phyloP scores from a whole-genome alignment of 768 basidiomycete species.

The Saitozyma podzolica region DNA sequence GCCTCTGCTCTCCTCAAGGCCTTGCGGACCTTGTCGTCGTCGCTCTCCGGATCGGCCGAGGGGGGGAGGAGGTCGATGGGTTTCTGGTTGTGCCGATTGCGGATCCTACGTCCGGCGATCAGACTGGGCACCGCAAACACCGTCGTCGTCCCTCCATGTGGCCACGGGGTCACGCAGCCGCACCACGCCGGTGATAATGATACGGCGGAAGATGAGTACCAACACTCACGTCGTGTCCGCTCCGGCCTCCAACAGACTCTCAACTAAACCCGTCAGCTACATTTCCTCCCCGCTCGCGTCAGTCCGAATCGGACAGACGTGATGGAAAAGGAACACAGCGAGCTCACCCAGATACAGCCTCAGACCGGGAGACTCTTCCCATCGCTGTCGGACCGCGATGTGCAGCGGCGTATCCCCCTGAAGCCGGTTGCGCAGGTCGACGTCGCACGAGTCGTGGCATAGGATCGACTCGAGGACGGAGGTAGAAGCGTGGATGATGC shows the following conservation, averaged over 20 bases:
- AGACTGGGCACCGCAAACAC: not conserved
- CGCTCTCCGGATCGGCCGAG: conserved; percentile 36
- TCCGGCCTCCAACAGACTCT: conserved; percentile 69
- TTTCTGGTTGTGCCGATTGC: conserved; percentile 67
- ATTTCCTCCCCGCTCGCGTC: conserved; percentile 1
- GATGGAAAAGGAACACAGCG: not conserved
- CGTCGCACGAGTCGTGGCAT: conserved; percentile 73
- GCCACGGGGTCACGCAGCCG: too few relatives aligned
- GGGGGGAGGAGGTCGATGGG: conserved; percentile 61
- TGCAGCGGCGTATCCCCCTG: conserved; percentile 77
- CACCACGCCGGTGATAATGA: not conserved
- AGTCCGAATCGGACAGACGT: not conserved
- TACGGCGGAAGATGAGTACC: not conserved
- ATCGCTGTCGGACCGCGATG: conserved; percentile 62
- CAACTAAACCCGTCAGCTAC: conserved; percentile 16
- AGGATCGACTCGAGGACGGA: conserved; percentile 72
- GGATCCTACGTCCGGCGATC: conserved; percentile 61
- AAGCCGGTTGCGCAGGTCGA: conserved; percentile 71
- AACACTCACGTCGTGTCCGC: conserved; percentile 65
- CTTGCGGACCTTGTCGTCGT: conserved; percentile 59
- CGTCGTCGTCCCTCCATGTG: too few relatives aligned
- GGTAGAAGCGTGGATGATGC: conserved; percentile 58
- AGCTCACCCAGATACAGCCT: conserved; percentile 62
- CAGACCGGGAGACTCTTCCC: conserved; percentile 59
- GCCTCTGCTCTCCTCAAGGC: conserved; percentile 62